Evolutionary conservation across 1,284 basidiomycete species (phyloP).

Genomic region (Boletellus deceptivus): DNA sequence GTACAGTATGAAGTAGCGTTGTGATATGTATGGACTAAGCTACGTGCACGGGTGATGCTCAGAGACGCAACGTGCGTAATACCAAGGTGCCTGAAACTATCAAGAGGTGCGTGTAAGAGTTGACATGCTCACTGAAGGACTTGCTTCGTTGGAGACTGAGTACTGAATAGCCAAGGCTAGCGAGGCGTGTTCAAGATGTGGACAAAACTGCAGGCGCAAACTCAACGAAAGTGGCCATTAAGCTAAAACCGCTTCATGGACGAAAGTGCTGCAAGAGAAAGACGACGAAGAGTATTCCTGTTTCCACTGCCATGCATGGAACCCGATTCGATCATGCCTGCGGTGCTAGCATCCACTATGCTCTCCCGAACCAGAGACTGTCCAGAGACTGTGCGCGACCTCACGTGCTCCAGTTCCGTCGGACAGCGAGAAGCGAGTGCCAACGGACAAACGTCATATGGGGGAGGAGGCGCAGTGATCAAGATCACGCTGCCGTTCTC

Average conservation of each 20-base stretch:
- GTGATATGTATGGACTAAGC: neutral
- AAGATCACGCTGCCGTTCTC: constrained; percentile 33
- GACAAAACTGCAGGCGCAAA: constrained; percentile 2
- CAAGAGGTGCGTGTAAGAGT: constrained; percentile 8
- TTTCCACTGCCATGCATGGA: constrained; percentile 16
- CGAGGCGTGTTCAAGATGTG: constrained; percentile 9
- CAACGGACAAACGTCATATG: constrained; percentile 19
- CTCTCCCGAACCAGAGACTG: constrained; percentile 21
- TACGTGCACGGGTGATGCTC: constrained; percentile 4
- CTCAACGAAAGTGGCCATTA: neutral
- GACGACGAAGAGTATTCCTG: constrained; percentile 26
- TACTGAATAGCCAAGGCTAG: neutral
- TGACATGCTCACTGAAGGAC: constrained; percentile 1
- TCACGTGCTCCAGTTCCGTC: constrained; percentile 5
- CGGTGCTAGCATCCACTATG: constrained; percentile 13
- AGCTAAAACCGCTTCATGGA: constrained; percentile 24
- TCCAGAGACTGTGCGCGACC: constrained; percentile 23
- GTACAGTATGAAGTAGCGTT: neutral
- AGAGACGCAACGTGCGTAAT: neutral
- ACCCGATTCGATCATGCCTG: constrained; percentile 9
- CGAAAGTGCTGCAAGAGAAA: constrained; percentile 30
- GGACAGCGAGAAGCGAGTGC: constrained; percentile 5
- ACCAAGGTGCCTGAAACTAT: neutral
- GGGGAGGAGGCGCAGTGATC: constrained; percentile 29
- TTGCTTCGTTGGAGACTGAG: neutral